Evolutionary conservation across 805 yeast genomes (phyloP).

Genomic region (Cyberlindnera veronae): DNA sequence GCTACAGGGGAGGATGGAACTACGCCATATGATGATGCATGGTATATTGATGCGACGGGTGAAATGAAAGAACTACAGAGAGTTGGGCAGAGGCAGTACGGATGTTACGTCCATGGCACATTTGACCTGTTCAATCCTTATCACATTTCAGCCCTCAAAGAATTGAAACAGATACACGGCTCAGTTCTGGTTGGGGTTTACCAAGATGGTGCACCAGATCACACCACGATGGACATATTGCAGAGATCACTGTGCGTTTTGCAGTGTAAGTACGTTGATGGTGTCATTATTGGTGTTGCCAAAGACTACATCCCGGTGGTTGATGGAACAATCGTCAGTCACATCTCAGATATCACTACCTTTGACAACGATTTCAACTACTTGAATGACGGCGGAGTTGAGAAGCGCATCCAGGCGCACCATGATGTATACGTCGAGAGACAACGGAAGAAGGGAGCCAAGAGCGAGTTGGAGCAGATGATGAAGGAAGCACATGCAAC

Average conservation of each 20-base stretch:
- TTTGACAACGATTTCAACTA: slow-evolving; percentile 57
- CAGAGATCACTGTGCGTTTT: slow-evolving; percentile 86
- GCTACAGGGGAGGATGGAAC: slow-evolving; percentile 64
- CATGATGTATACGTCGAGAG: slow-evolving; percentile 76
- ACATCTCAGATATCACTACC: slow-evolving; percentile 26
- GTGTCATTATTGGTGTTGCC: slow-evolving; percentile 48
- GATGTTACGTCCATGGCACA: slow-evolving; percentile 71
- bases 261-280: slow-evolving; percentile 84
- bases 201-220: slow-evolving; percentile 58
- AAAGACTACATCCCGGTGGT: slow-evolving; percentile 10
- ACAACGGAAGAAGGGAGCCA: slow-evolving; percentile 84
- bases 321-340: neutral
- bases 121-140: slow-evolving; percentile 94
- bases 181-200: slow-evolving; percentile 65
- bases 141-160: slow-evolving; percentile 70
- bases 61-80: slow-evolving; percentile 23
- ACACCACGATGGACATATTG: slow-evolving; percentile 82
- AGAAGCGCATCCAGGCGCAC: slow-evolving; percentile 66
- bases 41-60: slow-evolving; percentile 36
- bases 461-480: slow-evolving; percentile 48
- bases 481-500: slow-evolving; percentile 12
- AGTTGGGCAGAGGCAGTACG: slow-evolving; percentile 17
- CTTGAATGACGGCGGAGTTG: slow-evolving; percentile 68
- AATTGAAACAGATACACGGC: slow-evolving; percentile 36
- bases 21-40: slow-evolving; percentile 51